phyloP scores from a whole-genome alignment of 768 basidiomycete species.

The Calvatia gigantea region DNA sequence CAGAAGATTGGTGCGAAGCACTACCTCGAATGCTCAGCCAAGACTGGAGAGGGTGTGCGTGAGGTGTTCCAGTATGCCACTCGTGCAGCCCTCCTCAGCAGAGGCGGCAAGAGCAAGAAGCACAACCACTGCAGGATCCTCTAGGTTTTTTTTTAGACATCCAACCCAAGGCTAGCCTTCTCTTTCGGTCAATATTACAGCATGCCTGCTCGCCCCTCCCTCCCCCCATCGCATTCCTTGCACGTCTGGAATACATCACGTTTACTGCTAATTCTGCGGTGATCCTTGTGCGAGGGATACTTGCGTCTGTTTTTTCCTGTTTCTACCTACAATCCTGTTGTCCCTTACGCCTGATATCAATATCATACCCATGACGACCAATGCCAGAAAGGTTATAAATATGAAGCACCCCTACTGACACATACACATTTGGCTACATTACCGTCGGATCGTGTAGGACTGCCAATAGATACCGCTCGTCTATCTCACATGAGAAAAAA shows the following conservation, averaged over 20 bases:
- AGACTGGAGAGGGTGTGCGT: conserved; percentile 93
- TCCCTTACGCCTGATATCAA: conserved; percentile 8
- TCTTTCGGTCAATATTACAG: neutral
- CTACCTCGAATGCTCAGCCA: conserved; percentile 97
- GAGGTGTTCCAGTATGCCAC: conserved; percentile 99
- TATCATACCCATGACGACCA: conserved; percentile 13
- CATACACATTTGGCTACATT: neutral
- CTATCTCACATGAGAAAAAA: conserved; percentile 42
- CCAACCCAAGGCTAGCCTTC: no score
- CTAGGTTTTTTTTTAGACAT: conserved; percentile 16
- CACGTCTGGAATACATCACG: neutral
- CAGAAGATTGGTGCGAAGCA: conserved; percentile 97
- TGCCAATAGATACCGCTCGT: conserved; percentile 77
- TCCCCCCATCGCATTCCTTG: neutral
- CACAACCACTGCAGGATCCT: conserved; percentile 27
- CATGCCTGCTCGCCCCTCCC: neutral
- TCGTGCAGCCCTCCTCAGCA: conserved; percentile 78
- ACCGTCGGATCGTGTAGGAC: conserved; percentile 70
- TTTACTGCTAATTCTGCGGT: neutral
- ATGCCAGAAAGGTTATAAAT: conserved; percentile 7
- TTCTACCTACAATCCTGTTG: conserved; percentile 11
- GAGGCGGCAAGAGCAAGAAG: conserved; percentile 43
- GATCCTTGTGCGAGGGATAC: conserved; percentile 6
- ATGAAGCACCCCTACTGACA: neutral
- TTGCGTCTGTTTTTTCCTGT: conserved; percentile 1